Base-by-base conservation (phyloP, 345 rosid genomes). In the Arabidopsis thaliana region DNA sequence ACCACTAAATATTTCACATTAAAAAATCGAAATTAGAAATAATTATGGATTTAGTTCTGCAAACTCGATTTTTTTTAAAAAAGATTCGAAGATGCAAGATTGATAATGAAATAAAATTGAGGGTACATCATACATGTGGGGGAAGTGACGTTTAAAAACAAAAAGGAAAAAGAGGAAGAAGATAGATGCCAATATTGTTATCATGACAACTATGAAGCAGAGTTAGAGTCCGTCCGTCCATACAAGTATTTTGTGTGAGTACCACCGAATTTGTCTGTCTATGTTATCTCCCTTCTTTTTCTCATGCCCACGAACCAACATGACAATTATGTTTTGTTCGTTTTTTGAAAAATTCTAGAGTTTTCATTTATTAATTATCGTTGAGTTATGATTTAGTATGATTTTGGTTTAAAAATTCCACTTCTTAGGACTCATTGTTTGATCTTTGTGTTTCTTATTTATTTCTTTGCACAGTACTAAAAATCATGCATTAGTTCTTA, bases 261-360 rank as follows among this genome's bases (percentile, higher is more conserved):
- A 64, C 76, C 80, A 77, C 76, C 71, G 80, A 77, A 77, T 77
- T 77, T 77, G 80, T 77, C 80, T 77, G 71, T 64, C 55, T 63
- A 45, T 77, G 75, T 77, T 77, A 55, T 52, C 55, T 20, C 64
- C 71, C 50, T 76, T 45, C 70, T 25, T 69, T 56, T 55, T 12
- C 23, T 45, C 59, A 59, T 24, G 0, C 65, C 69, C 75, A 61
- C 69, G 70, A 52, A 42, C 65, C 79, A 69, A 59, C 4, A 69
- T 53, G 25, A 76, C 74, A 52, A 25, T 25, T 61, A 61, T 76
- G 79, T 69, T 76, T 76, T 76, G 75, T 76, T 76, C 79, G 46
- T 41, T 59, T 67, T 57, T 2, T 0, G 20, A 16, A 16, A 16
- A 16, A 16, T 16, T 41, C 0, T 34, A 2, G 37, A 48, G 1